Evolutionary conservation across 176 grass and related monocot species (phyloP).

Genomic region (Raddia distichophylla): DNA sequence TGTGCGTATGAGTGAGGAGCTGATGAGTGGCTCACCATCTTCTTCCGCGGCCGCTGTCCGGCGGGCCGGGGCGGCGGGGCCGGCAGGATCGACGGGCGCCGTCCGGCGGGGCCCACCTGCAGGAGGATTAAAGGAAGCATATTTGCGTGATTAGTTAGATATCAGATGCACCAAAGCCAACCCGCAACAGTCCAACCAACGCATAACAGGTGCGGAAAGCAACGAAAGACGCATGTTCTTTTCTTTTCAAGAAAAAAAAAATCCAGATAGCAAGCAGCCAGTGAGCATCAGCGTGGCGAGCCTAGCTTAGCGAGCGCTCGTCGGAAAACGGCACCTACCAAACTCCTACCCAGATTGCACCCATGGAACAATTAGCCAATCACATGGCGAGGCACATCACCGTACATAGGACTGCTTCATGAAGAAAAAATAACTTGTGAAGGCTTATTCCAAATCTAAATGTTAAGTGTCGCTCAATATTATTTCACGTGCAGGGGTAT

Average conservation of each 20-base stretch:
- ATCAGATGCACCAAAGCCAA: background rate
- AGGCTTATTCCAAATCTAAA: too few relatives aligned
- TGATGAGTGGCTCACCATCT: slow-evolving; percentile 47
- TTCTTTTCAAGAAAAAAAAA: background rate
- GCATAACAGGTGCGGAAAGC: slow-evolving; percentile 27
- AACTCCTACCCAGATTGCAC: slow-evolving; percentile 30
- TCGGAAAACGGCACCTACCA: background rate
- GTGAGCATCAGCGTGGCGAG: too few relatives aligned
- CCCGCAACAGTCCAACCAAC: background rate
- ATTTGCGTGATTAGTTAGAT: background rate
- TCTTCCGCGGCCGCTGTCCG: slow-evolving; percentile 56
- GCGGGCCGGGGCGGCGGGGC: slow-evolving; percentile 36
- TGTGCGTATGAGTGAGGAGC: background rate
- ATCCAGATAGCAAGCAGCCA: background rate
- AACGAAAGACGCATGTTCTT: slow-evolving; percentile 33
- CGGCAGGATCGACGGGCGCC: slow-evolving; percentile 36
- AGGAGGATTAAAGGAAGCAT: background rate
- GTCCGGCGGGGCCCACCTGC: slow-evolving; percentile 34
- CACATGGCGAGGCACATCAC: slow-evolving; percentile 29
- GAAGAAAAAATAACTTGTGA: background rate
- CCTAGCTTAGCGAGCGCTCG: background rate
- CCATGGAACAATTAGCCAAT: background rate
- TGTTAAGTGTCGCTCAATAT: too few relatives aligned
- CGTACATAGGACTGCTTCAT: background rate
- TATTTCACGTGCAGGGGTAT: too few relatives aligned